A percentile compares a stretch with the other conserved stretches of the same genome.
These are phyloP conservation scores for Ganoderma leucocontextum DNA, from an alignment of 1,284 basidiomycete species.

Conservation along the genomic window DNA sequence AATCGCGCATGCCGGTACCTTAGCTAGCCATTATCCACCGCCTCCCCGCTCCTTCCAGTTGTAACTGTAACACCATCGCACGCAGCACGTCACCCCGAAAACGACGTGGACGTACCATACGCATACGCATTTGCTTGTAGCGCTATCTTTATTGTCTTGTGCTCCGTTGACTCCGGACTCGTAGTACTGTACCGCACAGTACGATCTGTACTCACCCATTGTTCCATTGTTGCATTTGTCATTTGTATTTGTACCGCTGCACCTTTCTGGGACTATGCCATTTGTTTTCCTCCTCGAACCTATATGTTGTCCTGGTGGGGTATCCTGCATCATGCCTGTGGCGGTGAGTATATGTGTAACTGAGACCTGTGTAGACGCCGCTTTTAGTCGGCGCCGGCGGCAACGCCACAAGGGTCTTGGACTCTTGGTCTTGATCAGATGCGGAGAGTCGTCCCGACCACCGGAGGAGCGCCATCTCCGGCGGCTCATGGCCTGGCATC, in stretches of 20 bases:
- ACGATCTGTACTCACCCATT: background rate
- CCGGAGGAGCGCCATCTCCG: background rate
- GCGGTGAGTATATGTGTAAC: background rate
- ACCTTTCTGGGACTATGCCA: background rate
- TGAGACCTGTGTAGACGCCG: no score
- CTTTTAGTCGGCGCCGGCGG: background rate
- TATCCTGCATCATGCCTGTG: no score
- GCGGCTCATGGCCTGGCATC: background rate
- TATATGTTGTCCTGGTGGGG: no score
- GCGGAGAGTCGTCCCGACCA: background rate
- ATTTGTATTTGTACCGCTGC: constrained; percentile 5
- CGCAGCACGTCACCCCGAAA: background rate
- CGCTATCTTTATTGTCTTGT: constrained; percentile 25
- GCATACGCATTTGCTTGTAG: constrained; percentile 20
- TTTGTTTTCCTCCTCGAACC: background rate
- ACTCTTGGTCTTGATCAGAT: no score
- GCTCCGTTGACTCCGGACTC: background rate
- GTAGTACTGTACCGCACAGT: background rate
- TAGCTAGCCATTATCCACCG: no score
- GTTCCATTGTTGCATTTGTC: no score
- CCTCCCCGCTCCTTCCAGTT: background rate
- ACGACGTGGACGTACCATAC: background rate
- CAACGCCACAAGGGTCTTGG: background rate
- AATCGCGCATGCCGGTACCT: background rate
- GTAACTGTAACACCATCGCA: constrained; percentile 3